Evolutionary conservation across 352 stramenopile genomes (phyloP).

Genomic region (Globisporangium polare): DNA sequence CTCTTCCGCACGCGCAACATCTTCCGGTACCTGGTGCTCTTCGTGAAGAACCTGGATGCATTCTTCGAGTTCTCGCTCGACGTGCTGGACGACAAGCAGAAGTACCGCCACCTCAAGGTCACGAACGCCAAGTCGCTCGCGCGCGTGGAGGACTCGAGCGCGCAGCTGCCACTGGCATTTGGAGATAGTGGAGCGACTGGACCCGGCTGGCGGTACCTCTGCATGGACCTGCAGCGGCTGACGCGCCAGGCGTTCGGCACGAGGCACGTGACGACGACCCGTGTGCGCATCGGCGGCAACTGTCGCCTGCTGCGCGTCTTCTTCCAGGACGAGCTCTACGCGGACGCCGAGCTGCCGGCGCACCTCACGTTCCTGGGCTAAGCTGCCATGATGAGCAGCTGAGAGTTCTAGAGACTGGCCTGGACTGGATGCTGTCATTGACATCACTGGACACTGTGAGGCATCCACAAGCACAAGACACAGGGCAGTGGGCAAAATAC

Average conservation of each 20-base stretch:
- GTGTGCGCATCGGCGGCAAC: conserved; percentile 52
- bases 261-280: conserved; percentile 67
- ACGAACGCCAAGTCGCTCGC: conserved; percentile 75
- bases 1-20: conserved; percentile 64
- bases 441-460: no score
- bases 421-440: no score
- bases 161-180: conserved; percentile 61
- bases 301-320: conserved; percentile 73
- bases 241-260: conserved; percentile 66
- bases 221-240: conserved; percentile 71
- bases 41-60: conserved; percentile 74
- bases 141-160: conserved; percentile 42
- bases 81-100: conserved; percentile 63
- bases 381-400: neutral
- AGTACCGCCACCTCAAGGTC: conserved; percentile 50
- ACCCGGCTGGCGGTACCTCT: conserved; percentile 62
- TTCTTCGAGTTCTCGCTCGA: conserved; percentile 74
- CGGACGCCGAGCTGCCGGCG: conserved; percentile 54
- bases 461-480: neutral
- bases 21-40: conserved; percentile 80
- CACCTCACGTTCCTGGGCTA: conserved; percentile 68
- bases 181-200: conserved; percentile 18
- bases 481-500: conserved; percentile 10
- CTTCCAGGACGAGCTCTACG: conserved; percentile 80
- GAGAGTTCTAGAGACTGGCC: no score